Evolutionary conservation across 2,329 filamentous ascomycete genomes (phyloP).

Genomic region (Monosporascus ibericus): DNA sequence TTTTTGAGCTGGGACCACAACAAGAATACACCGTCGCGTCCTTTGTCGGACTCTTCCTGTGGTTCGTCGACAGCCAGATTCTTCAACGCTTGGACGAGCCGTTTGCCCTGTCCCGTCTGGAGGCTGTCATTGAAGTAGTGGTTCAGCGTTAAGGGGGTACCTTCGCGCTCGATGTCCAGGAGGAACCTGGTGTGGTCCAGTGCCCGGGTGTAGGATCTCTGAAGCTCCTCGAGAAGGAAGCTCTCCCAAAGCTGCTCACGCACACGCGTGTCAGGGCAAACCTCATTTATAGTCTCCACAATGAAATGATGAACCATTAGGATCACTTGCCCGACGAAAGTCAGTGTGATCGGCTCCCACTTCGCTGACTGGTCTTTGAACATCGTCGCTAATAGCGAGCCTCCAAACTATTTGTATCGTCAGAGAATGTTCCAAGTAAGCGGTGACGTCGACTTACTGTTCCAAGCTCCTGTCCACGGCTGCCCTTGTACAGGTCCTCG

Average conservation of each 20-base stretch:
- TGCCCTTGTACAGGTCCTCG: constrained; percentile 32
- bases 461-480: constrained; percentile 36
- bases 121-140: constrained; percentile 39
- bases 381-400: constrained; percentile 27
- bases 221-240: constrained; percentile 35
- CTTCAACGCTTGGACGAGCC: constrained; percentile 13
- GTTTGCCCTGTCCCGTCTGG: constrained; percentile 18
- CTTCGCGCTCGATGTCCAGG: constrained; percentile 41
- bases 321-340: constrained; percentile 39
- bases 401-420: constrained; percentile 12
- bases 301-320: constrained; percentile 40
- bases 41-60: constrained; percentile 2
- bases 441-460: constrained; percentile 19
- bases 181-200: constrained; percentile 39
- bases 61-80: constrained; percentile 11
- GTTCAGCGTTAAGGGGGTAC: constrained; percentile 40
- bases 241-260: constrained; percentile 31
- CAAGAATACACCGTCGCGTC: constrained; percentile 16
- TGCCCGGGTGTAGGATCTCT: constrained; percentile 35
- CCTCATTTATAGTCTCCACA: constrained; percentile 26
- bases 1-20: constrained; percentile 13
- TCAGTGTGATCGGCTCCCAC: constrained; percentile 38
- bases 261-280: constrained; percentile 37
- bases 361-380: constrained; percentile 44
- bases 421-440: neutral